A percentile compares a stretch with the other conserved stretches of the same genome.
Evolutionary conservation across 2,329 filamentous ascomycete genomes (phyloP).

Genomic region (Fusarium gaditjirri): DNA sequence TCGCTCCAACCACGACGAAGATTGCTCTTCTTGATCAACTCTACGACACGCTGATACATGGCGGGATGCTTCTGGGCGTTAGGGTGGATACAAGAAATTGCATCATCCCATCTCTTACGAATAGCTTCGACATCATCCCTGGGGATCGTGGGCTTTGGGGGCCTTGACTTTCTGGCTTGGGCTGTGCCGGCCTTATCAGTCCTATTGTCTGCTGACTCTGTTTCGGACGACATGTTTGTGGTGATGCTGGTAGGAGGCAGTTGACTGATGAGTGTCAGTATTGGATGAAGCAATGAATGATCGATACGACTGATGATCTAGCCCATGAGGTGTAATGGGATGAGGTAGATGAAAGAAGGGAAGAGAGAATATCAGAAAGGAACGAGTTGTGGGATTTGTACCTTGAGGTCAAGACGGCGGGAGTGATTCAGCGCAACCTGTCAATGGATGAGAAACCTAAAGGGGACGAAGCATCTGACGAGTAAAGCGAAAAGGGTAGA

Average conservation of each 20-base stretch:
- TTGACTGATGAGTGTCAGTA: background rate
- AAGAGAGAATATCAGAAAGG: background rate
- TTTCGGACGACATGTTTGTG: background rate
- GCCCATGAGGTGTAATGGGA: background rate
- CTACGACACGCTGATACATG: background rate
- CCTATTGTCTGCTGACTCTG: background rate
- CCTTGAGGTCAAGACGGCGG: background rate
- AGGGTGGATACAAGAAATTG: slow-evolving; percentile 4
- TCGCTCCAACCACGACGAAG: background rate
- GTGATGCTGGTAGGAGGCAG: too few relatives aligned
- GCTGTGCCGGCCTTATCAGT: background rate
- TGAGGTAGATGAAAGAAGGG: background rate
- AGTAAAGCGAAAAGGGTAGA: accelerated
- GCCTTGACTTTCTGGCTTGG: background rate
- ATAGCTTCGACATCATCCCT: background rate
- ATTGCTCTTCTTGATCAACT: background rate
- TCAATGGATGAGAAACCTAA: background rate
- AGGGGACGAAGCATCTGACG: background rate
- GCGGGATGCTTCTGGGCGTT: background rate
- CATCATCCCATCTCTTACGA: background rate
- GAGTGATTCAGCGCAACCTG: background rate
- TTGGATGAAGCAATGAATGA: background rate
- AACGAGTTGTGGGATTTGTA: background rate
- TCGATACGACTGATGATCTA: background rate
- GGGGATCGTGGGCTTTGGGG: background rate